These are phyloP conservation scores for Wickerhamia fluorescens DNA, from an alignment of 805 yeast genomes.

Conservation along the genomic window DNA sequence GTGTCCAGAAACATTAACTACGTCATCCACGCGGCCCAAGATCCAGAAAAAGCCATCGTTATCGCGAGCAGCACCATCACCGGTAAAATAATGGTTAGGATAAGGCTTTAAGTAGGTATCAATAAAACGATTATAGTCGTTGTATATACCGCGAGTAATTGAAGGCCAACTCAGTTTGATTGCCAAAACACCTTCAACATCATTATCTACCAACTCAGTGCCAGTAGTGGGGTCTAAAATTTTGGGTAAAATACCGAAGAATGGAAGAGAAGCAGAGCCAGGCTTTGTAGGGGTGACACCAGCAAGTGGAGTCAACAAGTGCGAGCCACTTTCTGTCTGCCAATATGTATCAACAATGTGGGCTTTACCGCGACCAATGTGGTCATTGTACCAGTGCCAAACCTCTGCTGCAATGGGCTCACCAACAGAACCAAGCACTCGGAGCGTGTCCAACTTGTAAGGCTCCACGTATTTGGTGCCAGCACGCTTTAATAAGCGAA, in stretches of 20 bases:
- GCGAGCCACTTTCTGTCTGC: slow-evolving; percentile 98
- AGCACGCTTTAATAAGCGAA: slow-evolving; percentile 81
- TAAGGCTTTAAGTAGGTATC: slow-evolving; percentile 93
- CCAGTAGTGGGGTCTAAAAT: slow-evolving; percentile 94
- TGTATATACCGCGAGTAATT: slow-evolving; percentile 94
- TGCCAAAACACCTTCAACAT: slow-evolving; percentile 95
- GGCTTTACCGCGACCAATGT: slow-evolving; percentile 83
- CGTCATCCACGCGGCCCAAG: slow-evolving; percentile 97
- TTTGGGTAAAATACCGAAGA: slow-evolving; percentile 88
- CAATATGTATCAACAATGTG: slow-evolving; percentile 95
- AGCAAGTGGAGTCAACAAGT: slow-evolving; percentile 88
- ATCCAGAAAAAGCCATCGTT: slow-evolving; percentile 96
- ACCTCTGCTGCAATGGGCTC: slow-evolving; percentile 98
- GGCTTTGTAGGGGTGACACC: slow-evolving; percentile 95
- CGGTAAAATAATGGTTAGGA: slow-evolving; percentile 91
- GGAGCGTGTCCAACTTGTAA: slow-evolving; percentile 76
- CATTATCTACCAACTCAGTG: slow-evolving; percentile 73
- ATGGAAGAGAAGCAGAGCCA: slow-evolving; percentile 94
- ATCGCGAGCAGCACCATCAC: slow-evolving; percentile 98
- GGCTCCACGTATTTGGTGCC: slow-evolving; percentile 79
- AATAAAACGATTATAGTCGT: slow-evolving; percentile 75
- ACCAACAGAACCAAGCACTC: slow-evolving; percentile 95
- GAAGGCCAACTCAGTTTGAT: slow-evolving; percentile 94
- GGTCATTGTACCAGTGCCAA: slow-evolving; percentile 97
- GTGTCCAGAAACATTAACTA: slow-evolving; percentile 96